Base-by-base conservation (phyloP, 345 rosid species). In the Corymbia maculata region DNA sequence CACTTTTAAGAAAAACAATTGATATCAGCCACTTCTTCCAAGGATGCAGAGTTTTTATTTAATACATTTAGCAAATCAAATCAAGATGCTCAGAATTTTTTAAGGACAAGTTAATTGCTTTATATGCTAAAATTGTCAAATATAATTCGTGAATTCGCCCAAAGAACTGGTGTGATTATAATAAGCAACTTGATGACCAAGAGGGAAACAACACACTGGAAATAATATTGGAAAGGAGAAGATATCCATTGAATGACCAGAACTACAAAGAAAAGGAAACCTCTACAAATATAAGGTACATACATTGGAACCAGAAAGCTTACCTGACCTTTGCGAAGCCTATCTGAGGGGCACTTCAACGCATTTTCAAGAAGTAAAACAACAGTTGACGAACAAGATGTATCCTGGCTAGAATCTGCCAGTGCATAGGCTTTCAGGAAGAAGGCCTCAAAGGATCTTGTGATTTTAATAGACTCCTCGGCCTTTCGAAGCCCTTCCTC, bases 311-410 rank as follows among this genome's bases (percentile, higher is more conserved):
- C 44, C 24, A 88, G 52, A 88, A 85, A 80, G 86, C 92, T 45
- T 94, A 97, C 99, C 97, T 98, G 99, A 84, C 99, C 99, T 92
- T 98, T 98, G 59, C 99, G 98, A 91, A 98, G 92, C 92, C 98
- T 95, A 90, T 98, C 99, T 14, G 99, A 98, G 75, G 99, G 99
- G 86, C 99, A 98, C 91, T 94, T 94, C 86, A 98, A 93, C 87
- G 99, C 99, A 85, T 97, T 95, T 93, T 97, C 95, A 86, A 98
- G 99, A 87, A 98, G 97, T n/a, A 97, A 94, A 87, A 98, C 92
- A 91, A 98, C 99, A 26, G 93, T 94, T 4, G 95, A 93, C 79
- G 97, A 96, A 94, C 95, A 93, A 55, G 98, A 94, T 66, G 94
- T 93, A 85, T 98, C 99, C 59, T 89, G 95, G 92, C 97, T 94